Conservation (phyloP, 2,329 filamentous ascomycete species). For the Fusarium devonianum region DNA sequence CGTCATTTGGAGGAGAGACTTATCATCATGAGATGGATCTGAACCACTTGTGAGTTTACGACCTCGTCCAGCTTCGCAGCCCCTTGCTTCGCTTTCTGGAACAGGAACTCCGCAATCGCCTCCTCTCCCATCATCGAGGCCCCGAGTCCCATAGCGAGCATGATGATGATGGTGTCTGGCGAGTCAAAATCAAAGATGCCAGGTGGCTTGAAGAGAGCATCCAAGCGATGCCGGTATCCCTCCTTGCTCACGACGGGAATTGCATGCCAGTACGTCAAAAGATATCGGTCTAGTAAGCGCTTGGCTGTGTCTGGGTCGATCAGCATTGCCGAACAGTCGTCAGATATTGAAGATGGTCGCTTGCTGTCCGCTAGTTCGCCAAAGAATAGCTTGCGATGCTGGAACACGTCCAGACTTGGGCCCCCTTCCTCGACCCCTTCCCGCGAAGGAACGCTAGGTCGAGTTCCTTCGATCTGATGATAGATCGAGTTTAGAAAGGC, state of each 20-base stretch:
- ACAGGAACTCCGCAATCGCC: slow-evolving; percentile 50
- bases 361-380: slow-evolving; percentile 49
- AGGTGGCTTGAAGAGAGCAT: slow-evolving; percentile 45
- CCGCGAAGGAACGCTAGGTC: slow-evolving; percentile 30
- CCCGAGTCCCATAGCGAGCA: slow-evolving; percentile 48
- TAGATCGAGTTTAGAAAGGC: slow-evolving; percentile 48
- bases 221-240: slow-evolving; percentile 46
- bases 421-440: slow-evolving; percentile 43
- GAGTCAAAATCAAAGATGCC: slow-evolving; percentile 45
- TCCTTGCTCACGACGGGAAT: slow-evolving; percentile 47
- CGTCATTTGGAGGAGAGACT: slow-evolving; percentile 34
- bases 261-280: slow-evolving; percentile 51
- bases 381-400: slow-evolving; percentile 43
- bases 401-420: slow-evolving; percentile 44
- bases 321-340: slow-evolving; percentile 44
- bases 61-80: slow-evolving; percentile 50
- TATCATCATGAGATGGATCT: slow-evolving; percentile 55
- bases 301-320: slow-evolving; percentile 49
- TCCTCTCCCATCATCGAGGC: slow-evolving; percentile 50
- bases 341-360: slow-evolving; percentile 35
- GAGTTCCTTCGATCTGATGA: slow-evolving; percentile 44
- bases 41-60: slow-evolving; percentile 53
- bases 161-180: slow-evolving; percentile 47
- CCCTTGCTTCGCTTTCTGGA: slow-evolving; percentile 52
- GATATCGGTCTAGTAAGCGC: slow-evolving; percentile 49